These are phyloP conservation scores for Mycena citricolor DNA, from an alignment of 1,284 basidiomycete species.

Conservation along the genomic window DNA sequence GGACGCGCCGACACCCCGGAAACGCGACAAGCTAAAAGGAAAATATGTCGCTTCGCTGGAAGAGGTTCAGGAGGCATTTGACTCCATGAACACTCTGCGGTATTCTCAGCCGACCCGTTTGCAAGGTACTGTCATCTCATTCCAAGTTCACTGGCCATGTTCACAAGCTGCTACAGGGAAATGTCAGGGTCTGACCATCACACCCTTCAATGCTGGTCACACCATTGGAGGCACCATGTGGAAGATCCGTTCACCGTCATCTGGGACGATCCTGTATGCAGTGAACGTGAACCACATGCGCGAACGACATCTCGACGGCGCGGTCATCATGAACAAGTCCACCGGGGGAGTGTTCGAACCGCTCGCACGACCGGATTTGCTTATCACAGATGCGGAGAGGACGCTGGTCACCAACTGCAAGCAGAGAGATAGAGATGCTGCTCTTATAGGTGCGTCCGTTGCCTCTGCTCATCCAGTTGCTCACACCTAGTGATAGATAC, in stretches of 20 bases:
- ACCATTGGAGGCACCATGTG: slow-evolving; percentile 96
- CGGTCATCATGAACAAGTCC: slow-evolving; percentile 74
- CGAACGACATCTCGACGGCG: slow-evolving; percentile 95
- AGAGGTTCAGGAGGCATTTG: slow-evolving; percentile 94
- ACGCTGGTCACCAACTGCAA: slow-evolving; percentile 81
- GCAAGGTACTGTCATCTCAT: slow-evolving; percentile 64
- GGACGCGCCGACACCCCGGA: slow-evolving; percentile 18
- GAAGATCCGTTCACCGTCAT: slow-evolving; percentile 96
- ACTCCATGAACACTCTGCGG: slow-evolving; percentile 86
- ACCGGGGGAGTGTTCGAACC: slow-evolving; percentile 84
- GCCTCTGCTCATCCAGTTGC: slow-evolving; percentile 7
- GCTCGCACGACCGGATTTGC: slow-evolving; percentile 83
- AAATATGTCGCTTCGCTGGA: slow-evolving; percentile 76
- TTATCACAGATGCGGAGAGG: slow-evolving; percentile 92
- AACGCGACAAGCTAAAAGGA: slow-evolving; percentile 31
- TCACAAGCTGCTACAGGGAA: too few relatives aligned
- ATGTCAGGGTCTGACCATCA: slow-evolving; percentile 90
- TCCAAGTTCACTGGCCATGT: neutral
- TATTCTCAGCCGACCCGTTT: slow-evolving; percentile 97
- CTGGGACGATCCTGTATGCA: slow-evolving; percentile 94
- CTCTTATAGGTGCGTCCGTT: slow-evolving; percentile 70
- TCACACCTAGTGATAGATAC: slow-evolving; percentile 56
- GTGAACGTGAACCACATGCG: slow-evolving; percentile 97
- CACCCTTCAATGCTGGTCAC: slow-evolving; percentile 95
- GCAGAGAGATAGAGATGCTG: slow-evolving; percentile 88